Percentiles rank a stretch among this genome's conserved stretches.
These are phyloP conservation scores for Basidiobolus heterosporus DNA, from an alignment of 371 early-diverging fungal genomes.

Conservation along the genomic window DNA sequence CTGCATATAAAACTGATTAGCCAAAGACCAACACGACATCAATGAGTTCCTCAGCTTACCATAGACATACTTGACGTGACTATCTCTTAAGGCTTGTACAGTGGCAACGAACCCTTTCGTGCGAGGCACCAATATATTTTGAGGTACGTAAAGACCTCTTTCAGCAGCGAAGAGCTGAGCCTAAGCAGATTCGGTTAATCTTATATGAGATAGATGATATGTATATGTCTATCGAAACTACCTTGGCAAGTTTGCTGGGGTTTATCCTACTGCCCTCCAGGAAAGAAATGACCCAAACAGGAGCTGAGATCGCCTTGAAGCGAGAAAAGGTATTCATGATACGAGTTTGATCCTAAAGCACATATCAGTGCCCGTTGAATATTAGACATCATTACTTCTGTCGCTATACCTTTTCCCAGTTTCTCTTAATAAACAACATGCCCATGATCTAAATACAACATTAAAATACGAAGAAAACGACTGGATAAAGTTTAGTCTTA, in stretches of 20 bases:
- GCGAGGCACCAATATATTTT: constrained; percentile 58
- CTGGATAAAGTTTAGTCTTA: constrained; percentile 8
- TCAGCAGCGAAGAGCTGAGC: constrained; percentile 38
- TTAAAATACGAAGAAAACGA: background rate
- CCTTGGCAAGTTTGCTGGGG: constrained; percentile 32
- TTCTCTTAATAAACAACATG: constrained; percentile 45
- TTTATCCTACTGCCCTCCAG: constrained; percentile 55
- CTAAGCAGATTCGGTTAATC: constrained; percentile 9
- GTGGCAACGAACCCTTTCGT: constrained; percentile 64
- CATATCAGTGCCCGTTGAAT: background rate
- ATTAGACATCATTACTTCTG: background rate
- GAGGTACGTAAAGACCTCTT: constrained; percentile 34
- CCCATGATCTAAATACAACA: constrained; percentile 36
- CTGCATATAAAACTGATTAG: constrained; percentile 9
- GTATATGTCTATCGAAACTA: constrained; percentile 3
- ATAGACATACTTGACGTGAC: constrained; percentile 47
- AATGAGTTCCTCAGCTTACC: constrained; percentile 16
- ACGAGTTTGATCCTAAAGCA: constrained; percentile 29
- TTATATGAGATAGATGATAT: background rate
- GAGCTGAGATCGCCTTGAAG: constrained; percentile 34
- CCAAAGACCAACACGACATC: background rate
- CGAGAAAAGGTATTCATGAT: constrained; percentile 35
- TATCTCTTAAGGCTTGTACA: constrained; percentile 33
- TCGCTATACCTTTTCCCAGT: constrained; percentile 26
- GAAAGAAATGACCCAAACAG: constrained; percentile 57